Base-by-base conservation (phyloP, 2,329 filamentous ascomycete genomes). In the Clarireedia hainanense region DNA sequence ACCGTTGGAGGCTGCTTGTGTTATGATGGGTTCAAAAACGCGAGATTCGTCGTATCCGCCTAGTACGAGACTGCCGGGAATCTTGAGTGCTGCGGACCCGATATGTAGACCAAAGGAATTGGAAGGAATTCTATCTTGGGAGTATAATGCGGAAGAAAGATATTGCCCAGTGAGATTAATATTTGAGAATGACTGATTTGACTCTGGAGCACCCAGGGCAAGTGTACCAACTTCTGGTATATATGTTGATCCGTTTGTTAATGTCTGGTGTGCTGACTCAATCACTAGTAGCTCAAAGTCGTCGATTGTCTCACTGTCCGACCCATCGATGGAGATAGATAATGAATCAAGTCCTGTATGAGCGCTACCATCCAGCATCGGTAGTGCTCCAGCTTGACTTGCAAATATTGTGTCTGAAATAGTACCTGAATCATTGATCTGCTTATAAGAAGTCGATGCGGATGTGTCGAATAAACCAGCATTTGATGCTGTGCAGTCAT, bases 61-160 rank as follows among this genome's bases (percentile, higher is more conserved):
- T 24, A 65, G 30, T 17, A 51, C 55, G n/a, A 65, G 47, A 4
- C 62, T 63, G 4, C 51, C 57, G 3, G 56, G 49, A 36, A 65
- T 61, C 1, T 46, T 54, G 40, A 60, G 15, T 2, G 54, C 36
- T 27, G 45, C 40, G 2, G 58, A 64, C 2, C 60, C 63, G 46
- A 66, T 58, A 43, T 66, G 63, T 43, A 66, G 48, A 1, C 63
- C 57, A 42, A 58, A 64, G 2, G 62, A 66, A 37, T 61, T 61
- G n/a, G 63, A 65, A 23, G 58, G 27, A 1, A 43, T 49, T 10
- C 36, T 26, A 2, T 43, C 54, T 37, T 57, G 26, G 12, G 43
- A 39, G 26, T 53, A 47, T 10, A 30, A 47, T 7, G 30, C 43
- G 15, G 51, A 53, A 4, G 34, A 23, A 39, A 40, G 30, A 14